phyloP scores from a whole-genome alignment of 2,329 filamentous ascomycete genomes.

The Didymella lethalis region DNA sequence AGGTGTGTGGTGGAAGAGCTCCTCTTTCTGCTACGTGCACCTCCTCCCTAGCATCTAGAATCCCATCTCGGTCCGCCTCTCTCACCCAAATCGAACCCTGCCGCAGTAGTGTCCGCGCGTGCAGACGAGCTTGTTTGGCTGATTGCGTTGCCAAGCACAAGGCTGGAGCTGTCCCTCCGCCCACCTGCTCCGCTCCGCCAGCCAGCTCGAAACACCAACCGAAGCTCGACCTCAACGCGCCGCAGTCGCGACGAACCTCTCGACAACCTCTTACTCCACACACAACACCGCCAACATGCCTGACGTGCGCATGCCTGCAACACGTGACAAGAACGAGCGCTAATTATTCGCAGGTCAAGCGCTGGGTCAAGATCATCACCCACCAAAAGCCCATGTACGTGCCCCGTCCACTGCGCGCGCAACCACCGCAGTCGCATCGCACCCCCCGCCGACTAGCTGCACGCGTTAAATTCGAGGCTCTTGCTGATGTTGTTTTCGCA shows the following conservation, averaged over 20 bases:
- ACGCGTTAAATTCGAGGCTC: constrained; percentile 20
- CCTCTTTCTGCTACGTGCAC: neutral
- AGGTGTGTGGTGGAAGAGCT: too few relatives aligned
- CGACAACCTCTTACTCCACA: constrained; percentile 3
- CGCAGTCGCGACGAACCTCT: constrained; percentile 27
- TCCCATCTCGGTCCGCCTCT: neutral
- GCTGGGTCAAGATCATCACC: constrained; percentile 90
- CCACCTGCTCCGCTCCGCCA: constrained; percentile 19
- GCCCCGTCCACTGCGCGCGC: constrained; percentile 19
- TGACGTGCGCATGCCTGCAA: constrained; percentile 49
- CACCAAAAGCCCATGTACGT: constrained; percentile 88
- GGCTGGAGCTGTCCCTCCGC: constrained; percentile 22
- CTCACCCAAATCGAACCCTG: neutral
- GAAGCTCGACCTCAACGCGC: constrained; percentile 27
- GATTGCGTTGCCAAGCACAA: constrained; percentile 23
- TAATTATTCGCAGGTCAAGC: constrained; percentile 68
- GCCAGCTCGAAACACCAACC: constrained; percentile 31
- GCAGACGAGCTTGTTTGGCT: constrained; percentile 10
- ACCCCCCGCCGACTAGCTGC: neutral
- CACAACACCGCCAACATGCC: constrained; percentile 51
- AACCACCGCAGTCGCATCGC: constrained; percentile 21
- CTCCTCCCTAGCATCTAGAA: too few relatives aligned
- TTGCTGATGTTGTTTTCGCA: constrained; percentile 48
- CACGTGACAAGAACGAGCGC: constrained; percentile 1
- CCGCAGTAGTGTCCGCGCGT: constrained; percentile 13